Evolutionary conservation across 192 early-diverging fungal genomes (phyloP).

Genomic region (Coemansia sp.): DNA sequence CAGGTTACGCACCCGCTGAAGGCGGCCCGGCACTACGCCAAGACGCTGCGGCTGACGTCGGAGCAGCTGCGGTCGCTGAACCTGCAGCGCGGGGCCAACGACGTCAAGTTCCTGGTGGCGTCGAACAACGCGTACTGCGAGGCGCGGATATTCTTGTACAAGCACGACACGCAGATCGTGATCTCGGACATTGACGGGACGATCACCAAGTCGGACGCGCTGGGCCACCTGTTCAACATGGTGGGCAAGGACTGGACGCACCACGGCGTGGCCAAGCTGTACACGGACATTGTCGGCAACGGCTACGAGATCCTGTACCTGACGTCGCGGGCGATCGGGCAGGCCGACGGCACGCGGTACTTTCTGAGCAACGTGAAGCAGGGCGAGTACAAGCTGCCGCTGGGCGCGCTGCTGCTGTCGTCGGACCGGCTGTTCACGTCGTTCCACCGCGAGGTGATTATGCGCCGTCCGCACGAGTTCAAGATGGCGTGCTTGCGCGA

Average conservation of each 20-base stretch:
- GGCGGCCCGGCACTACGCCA: slow-evolving; percentile 63
- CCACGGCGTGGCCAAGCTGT: slow-evolving; percentile 91
- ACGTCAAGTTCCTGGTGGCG: slow-evolving; percentile 81
- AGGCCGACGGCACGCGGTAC: slow-evolving; percentile 85
- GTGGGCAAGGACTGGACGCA: slow-evolving; percentile 99
- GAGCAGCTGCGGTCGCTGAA: slow-evolving; percentile 81
- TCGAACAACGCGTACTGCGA: slow-evolving; percentile 71
- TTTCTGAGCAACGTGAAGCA: slow-evolving; percentile 90
- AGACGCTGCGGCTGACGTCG: slow-evolving; percentile 85
- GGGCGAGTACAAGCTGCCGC: slow-evolving; percentile 79
- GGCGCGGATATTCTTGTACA: slow-evolving; percentile 87
- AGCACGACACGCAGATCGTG: slow-evolving; percentile 77
- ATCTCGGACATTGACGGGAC: slow-evolving; percentile 99
- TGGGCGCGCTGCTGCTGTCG: slow-evolving; percentile 93
- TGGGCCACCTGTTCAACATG: slow-evolving; percentile 96
- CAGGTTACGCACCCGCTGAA: slow-evolving; percentile 13
- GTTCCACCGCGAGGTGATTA: slow-evolving; percentile 93
- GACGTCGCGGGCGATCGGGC: slow-evolving; percentile 93
- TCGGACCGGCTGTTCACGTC: slow-evolving; percentile 90
- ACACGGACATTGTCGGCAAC: slow-evolving; percentile 89
- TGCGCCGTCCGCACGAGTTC: slow-evolving; percentile 91
- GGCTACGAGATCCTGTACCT: slow-evolving; percentile 94
- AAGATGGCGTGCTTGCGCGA: slow-evolving; percentile 94
- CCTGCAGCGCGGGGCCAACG: slow-evolving; percentile 83
- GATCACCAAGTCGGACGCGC: slow-evolving; percentile 95